Evolutionary conservation across 768 basidiomycete genomes (phyloP), one percentile per base, ranked within the genome.

Genomic region (Agrocybe chaxingu): DNA sequence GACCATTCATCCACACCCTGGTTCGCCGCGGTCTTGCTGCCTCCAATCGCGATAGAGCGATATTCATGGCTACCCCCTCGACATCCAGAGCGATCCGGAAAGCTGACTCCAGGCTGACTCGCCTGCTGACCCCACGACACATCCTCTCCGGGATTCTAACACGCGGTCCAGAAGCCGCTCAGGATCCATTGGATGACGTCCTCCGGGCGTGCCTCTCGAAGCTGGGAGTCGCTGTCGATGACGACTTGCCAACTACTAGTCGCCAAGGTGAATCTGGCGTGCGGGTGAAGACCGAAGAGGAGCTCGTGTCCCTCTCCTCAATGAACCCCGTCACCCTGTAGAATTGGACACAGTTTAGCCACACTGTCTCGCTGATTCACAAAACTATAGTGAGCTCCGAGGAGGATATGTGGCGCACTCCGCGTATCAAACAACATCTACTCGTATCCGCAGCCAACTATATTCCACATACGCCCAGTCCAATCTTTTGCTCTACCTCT

Each of bases 51-150:
- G 72, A 77, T 56, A 70, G 67, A 50, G 53, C 58, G 29, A 46
- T 57, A 7, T 47, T 48, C 7, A 18, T 39, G 12, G 2, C 55
- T 34, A n/a, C 52, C 11, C 30, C 59, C 18, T 33, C 42, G 37
- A 47, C 43, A 47, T 46, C 40, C 50, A 57, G 45, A 52, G 47
- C 50, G 50, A 52, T 42, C 47, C 53, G 61, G 53, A 57, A 30
- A 11, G 19, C 19, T 31, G 36, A 43, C 45, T 5, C 13, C 45
- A 11, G 13, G 18, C 48, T 40, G 43, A 56, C 44, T 44, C 58
- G 49, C 18, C 54, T 74, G 36, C 65, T 79, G 52, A 74, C 72
- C 38, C 74, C 76, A 32, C 62, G 70, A 6, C 76, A 79, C 52
- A 65, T 79, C 46, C 57, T 76, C n/a, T 65, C 64, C 31, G 72